Conservation (phyloP, 352 stramenopile species). For the Phytophthora pini region DNA sequence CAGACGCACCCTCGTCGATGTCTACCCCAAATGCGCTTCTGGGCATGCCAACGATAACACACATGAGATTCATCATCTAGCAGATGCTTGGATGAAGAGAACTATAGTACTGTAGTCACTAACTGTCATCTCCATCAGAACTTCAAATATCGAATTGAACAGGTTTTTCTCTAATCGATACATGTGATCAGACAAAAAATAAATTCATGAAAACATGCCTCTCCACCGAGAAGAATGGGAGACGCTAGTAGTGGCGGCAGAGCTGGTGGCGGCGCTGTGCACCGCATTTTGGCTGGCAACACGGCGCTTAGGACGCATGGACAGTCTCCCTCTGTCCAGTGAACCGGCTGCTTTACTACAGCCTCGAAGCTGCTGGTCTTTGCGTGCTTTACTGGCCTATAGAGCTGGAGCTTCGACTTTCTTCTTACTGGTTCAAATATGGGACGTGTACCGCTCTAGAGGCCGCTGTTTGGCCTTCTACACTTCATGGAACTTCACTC, state of each 20-base stretch:
- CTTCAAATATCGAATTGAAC: no score
- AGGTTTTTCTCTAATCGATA: no score
- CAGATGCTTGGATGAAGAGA: no score
- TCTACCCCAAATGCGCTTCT: no score
- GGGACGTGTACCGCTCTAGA: conserved; percentile 62
- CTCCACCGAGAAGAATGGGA: conserved; percentile 53
- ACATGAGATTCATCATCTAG: no score
- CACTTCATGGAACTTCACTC: conserved; percentile 90
- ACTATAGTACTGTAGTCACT: no score
- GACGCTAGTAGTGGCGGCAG: conserved; percentile 50
- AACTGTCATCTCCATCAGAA: no score
- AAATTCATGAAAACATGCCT: conserved; percentile 1
- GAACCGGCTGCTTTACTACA: conserved; percentile 42
- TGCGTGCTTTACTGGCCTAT: conserved; percentile 51
- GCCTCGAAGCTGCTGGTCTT: conserved; percentile 51
- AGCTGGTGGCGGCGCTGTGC: conserved; percentile 52
- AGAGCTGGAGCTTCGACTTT: conserved; percentile 45
- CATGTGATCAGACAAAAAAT: no score
- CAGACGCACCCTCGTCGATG: no score
- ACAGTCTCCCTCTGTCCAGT: conserved; percentile 41
- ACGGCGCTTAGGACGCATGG: conserved; percentile 40
- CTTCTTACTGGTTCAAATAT: conserved; percentile 63
- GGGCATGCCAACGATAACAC: no score
- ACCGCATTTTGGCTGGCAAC: conserved; percentile 58
- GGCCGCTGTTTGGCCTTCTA: conserved; percentile 73